These are phyloP conservation scores for Blepharisma stoltei DNA, from an alignment of 73 alveolate species.

Conservation along the genomic window DNA sequence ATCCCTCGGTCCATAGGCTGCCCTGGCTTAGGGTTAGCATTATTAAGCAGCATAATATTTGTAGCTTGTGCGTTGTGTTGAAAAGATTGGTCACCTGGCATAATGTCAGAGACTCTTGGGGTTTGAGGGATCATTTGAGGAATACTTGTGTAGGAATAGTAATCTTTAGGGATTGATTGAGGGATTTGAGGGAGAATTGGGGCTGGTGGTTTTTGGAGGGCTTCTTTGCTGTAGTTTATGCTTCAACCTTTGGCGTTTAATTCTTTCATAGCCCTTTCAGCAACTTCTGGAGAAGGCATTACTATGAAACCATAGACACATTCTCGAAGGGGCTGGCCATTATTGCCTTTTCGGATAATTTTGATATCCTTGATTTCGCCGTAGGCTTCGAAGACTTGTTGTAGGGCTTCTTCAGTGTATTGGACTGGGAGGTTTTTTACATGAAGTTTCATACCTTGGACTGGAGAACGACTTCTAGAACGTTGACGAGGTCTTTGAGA, in stretches of 20 bases:
- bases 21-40: slow-evolving; percentile 3
- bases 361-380: not conserved
- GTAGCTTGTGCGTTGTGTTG: not conserved
- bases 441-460: not conserved
- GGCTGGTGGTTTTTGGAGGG: not conserved
- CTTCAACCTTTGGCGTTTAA: slow-evolving; percentile 1
- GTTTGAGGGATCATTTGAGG: not conserved
- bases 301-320: slow-evolving; percentile 22
- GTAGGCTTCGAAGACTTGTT: not conserved
- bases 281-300: not conserved
- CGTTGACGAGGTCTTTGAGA: not conserved
- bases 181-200: not conserved
- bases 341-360: slow-evolving; percentile 22
- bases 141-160: too few species aligned
- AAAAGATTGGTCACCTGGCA: not conserved
- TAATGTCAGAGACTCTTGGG: not conserved
- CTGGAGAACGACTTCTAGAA: slow-evolving; percentile 18
- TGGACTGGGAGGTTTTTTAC: slow-evolving; percentile 20
- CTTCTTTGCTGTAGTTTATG: slow-evolving; percentile 18
- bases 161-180: not conserved
- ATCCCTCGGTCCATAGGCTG: not conserved
- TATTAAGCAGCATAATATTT: not conserved
- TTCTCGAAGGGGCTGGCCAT: slow-evolving; percentile 30
- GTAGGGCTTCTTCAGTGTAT: not conserved
- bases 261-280: slow-evolving; percentile 5